Conservation (phyloP, 78 protist genomes). For the Dictyostelium brefeldianum region DNA sequence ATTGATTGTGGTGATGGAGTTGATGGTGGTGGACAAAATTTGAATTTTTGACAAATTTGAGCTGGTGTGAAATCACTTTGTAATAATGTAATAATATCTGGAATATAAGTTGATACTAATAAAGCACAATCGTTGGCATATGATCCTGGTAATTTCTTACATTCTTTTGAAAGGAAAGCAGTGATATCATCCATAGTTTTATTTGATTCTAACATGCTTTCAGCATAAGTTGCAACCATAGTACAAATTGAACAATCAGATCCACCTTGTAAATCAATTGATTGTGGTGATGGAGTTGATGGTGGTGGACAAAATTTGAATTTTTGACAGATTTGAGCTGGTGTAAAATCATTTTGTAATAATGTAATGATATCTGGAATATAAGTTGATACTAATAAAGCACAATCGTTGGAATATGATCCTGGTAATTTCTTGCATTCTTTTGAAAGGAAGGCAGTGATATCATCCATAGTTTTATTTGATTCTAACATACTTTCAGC, state of each 20-base stretch:
- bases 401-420: background rate
- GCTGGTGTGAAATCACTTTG: background rate
- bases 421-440: background rate
- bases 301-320: background rate
- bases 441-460: background rate
- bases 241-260: constrained; percentile 2
- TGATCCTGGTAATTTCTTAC: background rate
- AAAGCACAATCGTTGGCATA: background rate
- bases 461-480: background rate
- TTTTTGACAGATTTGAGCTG: background rate
- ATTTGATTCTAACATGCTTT: background rate
- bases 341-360: background rate
- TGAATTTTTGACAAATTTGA: background rate
- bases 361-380: background rate
- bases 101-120: background rate
- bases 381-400: background rate
- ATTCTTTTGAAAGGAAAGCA: background rate
- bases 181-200: background rate
- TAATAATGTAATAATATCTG: background rate
- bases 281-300: background rate
- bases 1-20: background rate
- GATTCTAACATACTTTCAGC: background rate
- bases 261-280: background rate
- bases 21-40: background rate
- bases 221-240: background rate